Evolutionary conservation across 805 yeast species (phyloP), one percentile per base, ranked within the genome.

Genomic region (Alloascoidea hylecoeti): DNA sequence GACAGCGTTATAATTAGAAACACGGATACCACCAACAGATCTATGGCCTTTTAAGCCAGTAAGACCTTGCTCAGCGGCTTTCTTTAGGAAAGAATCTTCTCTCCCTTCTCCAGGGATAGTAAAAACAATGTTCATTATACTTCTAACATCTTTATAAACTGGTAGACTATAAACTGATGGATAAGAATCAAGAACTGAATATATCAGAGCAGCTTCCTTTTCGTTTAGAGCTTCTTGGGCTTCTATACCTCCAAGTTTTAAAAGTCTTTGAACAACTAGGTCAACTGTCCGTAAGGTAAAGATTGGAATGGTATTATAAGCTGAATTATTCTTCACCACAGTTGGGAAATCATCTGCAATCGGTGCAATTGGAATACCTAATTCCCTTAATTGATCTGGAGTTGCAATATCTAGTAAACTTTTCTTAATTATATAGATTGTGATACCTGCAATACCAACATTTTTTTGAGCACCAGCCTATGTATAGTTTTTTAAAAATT

Each of bases 391-490:
- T 46, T 75, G 76, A 1, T 63, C 78, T 45, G 75, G 82, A 2
- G 73, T 47, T 3, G 85, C 75, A 45, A 74, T 74, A 17, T 75
- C 80, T 17, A 92, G 60, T 39, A 92, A 67, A 1, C 77, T 53
- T 56, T 86, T 89, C 60, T 83, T 85, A 58, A 88, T 78, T 50
- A 92, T 89, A 57, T 86, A 89, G 44, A 92, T 68, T 13, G 96
- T 80, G 46, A 92, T 72, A 30, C 99, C 98, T 5, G 99, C 96
- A 52, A 92, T 64, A 39, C 99, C 98, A 53, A 92, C 85, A 57
- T 92, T 92, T 61, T 92, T 92, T 62, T 92, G 99, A 17, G 97
- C 99, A 44, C 99, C 99, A 15, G 96, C 98, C 39, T n/a, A n/a
- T n/a, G 15, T 15, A 17, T 12, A 12, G n/a, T n/a, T 32, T 15